These are phyloP conservation scores for Neopestalotiopsis clavispora DNA, from an alignment of 2,329 filamentous ascomycete genomes.

Conservation along the genomic window DNA sequence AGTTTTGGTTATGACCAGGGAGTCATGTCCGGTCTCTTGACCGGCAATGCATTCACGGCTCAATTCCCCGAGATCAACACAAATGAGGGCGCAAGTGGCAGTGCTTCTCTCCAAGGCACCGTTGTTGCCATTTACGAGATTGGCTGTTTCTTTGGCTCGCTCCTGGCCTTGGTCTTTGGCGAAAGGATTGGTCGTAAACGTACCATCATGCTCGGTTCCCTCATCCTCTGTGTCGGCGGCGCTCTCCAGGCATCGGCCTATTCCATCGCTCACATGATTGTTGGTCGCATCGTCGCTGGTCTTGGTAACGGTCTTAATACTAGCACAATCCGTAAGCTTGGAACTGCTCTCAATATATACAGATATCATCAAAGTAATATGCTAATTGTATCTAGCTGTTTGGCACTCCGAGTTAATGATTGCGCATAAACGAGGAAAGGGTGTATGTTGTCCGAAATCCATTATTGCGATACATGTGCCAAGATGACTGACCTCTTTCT, in stretches of 20 bases:
- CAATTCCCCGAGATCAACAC: constrained; percentile 42
- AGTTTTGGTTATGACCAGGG: constrained; percentile 38
- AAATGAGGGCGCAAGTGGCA: constrained; percentile 38
- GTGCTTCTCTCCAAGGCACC: constrained; percentile 48
- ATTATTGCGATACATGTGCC: neutral
- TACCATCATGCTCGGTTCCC: constrained; percentile 43
- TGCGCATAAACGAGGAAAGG: constrained; percentile 13
- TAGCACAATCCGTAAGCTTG: constrained; percentile 30
- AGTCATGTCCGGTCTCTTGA: constrained; percentile 39
- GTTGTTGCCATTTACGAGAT: constrained; percentile 29
- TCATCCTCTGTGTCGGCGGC: constrained; percentile 49
- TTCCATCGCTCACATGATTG: constrained; percentile 47
- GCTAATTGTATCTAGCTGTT: constrained; percentile 31
- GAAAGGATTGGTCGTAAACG: constrained; percentile 46
- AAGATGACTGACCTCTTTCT: neutral
- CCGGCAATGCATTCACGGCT: constrained; percentile 36
- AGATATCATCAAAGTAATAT: neutral
- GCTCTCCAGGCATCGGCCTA: constrained; percentile 49
- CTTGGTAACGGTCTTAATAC: constrained; percentile 52
- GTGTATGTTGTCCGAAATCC: constrained; percentile 13
- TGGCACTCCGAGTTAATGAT: constrained; percentile 45
- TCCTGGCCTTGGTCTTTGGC: constrained; percentile 40
- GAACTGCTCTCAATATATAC: constrained; percentile 31
- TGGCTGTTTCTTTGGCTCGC: constrained; percentile 46
- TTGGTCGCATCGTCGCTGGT: constrained; percentile 52